Base-by-base conservation (phyloP, 2,329 filamentous ascomycete genomes). In the Fusarium sublunatum region DNA sequence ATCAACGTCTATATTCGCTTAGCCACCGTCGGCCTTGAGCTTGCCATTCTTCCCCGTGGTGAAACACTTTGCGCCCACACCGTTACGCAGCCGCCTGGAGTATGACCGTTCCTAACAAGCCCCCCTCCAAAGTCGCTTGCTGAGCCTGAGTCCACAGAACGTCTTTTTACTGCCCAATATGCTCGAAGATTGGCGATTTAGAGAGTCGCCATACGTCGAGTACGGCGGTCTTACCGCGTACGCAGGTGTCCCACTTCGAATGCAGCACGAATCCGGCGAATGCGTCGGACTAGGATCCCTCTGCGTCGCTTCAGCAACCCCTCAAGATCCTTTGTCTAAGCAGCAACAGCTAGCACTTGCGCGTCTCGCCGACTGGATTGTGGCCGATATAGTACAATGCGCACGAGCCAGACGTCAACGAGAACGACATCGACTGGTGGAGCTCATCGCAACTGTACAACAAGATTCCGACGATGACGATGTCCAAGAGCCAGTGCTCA, bases 51-150 rank as follows among this genome's bases (percentile, higher is more conserved):
- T 4, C 80, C 80, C 0, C 77, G 80, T 6, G 75, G 79, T 7
- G 80, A 82, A 58, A 79, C 75, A 10, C 74, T 77, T 0, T 82
- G 80, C 64, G 74, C 79, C 0, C 80, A 82, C 34, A 81, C 78
- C 0, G 73, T 81, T 28, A 77, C 75, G 7, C 72, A 76, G 46
- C 68, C 61, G 4, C 58, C 66, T 6, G 72, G 73, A 11, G 73
- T 75, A 72, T 22, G 70, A 25, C 13, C 4, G 32, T 2, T 6
- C 0, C 13, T 26, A 15, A 13, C 11, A 6, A 13, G 11, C 26
- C 11, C 6, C 25, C 29, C 11, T 6, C 12, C 6, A 13, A 39
- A 3, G 6, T 24, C 35, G 29, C 31, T 44, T 32, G 31, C 43
- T 65, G 42, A 64, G 9, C 12, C n/a, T 1, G 15, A 12, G 19